A percentile compares a stretch with the other conserved stretches of the same genome.
These are phyloP conservation scores for Starmerella floris DNA, from an alignment of 805 yeast species.

Conservation along the genomic window DNA sequence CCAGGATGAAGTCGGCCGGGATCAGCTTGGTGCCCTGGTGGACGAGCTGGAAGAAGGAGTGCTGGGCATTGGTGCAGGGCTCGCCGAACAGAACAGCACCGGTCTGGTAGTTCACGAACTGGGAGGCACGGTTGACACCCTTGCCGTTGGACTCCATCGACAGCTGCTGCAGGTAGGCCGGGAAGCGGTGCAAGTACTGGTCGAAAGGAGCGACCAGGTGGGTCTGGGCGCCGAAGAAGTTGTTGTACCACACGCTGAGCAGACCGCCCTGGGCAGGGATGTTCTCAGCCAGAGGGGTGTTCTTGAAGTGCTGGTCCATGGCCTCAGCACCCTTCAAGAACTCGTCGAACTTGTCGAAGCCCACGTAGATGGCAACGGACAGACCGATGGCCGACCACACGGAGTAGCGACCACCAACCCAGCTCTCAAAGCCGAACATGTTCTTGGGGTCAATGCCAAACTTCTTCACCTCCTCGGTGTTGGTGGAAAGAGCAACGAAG, in stretches of 20 bases:
- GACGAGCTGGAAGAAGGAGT: slow-evolving; percentile 97
- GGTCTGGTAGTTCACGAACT: slow-evolving; percentile 85
- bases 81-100: slow-evolving; percentile 95
- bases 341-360: slow-evolving; percentile 82
- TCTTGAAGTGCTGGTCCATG: slow-evolving; percentile 76
- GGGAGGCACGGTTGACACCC: slow-evolving; percentile 85
- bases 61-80: slow-evolving; percentile 98
- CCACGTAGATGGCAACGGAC: slow-evolving; percentile 87
- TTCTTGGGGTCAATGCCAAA: slow-evolving; percentile 95
- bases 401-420: slow-evolving; percentile 99
- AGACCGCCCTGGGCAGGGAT: slow-evolving; percentile 90
- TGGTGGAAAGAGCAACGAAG: slow-evolving; percentile 92
- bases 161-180: slow-evolving; percentile 96
- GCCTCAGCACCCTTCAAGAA: slow-evolving; percentile 98
- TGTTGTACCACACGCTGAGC: slow-evolving; percentile 94
- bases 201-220: slow-evolving; percentile 97
- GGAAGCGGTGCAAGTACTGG: slow-evolving; percentile 97
- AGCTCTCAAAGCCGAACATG: slow-evolving; percentile 95
- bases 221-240: slow-evolving; percentile 95
- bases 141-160: slow-evolving; percentile 99
- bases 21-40: slow-evolving; percentile 98
- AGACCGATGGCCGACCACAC: slow-evolving; percentile 99
- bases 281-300: slow-evolving; percentile 77
- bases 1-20: slow-evolving; percentile 91
- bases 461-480: slow-evolving; percentile 77